phyloP scores from a whole-genome alignment of 768 basidiomycete genomes.

The Cystobasidium onofrii region DNA sequence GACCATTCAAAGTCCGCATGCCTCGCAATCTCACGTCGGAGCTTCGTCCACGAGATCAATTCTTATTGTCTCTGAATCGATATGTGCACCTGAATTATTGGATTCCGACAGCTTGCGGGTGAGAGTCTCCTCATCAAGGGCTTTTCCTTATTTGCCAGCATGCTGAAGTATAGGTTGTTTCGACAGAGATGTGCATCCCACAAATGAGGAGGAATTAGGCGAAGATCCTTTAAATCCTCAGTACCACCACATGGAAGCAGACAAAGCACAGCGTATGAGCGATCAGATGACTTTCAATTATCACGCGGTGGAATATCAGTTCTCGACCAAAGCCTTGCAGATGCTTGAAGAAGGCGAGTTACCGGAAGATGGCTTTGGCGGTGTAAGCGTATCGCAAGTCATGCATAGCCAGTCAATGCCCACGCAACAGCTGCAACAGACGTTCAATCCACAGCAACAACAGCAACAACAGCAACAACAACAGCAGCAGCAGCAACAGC shows the following conservation, averaged over 20 bases:
- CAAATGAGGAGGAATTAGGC: conserved; percentile 21
- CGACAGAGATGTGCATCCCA: conserved; percentile 22
- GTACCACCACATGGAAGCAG: conserved; percentile 30
- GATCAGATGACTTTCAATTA: conserved; percentile 27
- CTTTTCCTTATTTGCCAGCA: background rate
- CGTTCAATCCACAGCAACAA: background rate
- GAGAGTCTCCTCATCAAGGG: background rate
- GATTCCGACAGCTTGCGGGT: conserved; percentile 28
- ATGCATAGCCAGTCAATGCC: conserved; percentile 8
- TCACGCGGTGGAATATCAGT: conserved; percentile 27
- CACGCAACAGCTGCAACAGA: background rate
- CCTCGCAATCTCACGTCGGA: conserved; percentile 16
- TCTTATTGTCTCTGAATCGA: conserved; percentile 29
- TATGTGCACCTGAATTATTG: conserved; percentile 28
- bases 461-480: background rate
- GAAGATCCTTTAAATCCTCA: conserved; percentile 30
- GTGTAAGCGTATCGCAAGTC: conserved; percentile 24
- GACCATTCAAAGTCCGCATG: conserved; percentile 31
- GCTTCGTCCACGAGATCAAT: conserved; percentile 22
- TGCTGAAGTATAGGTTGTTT: background rate
- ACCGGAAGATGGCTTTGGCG: conserved; percentile 29
- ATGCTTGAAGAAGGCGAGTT: conserved; percentile 30
- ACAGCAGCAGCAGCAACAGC: conserved; percentile 6
- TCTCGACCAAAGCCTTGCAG: conserved; percentile 21
- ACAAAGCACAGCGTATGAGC: conserved; percentile 26